Conservation (phyloP, 2,329 filamentous ascomycete species). For the Berkeleyomyces rouxiae region DNA sequence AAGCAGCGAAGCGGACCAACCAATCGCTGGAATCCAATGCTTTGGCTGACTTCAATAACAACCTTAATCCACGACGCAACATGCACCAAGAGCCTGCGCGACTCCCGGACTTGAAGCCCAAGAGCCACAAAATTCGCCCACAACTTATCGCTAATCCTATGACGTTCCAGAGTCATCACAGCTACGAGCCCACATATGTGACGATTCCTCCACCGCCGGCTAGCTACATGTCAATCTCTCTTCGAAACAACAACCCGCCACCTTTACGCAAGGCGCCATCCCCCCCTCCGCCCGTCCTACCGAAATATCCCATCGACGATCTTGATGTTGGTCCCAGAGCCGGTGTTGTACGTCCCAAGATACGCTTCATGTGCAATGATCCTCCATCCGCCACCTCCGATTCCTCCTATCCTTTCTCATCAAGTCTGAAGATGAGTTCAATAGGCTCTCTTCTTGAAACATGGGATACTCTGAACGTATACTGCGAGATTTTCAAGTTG, state of each 20-base stretch:
- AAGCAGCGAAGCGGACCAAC: conserved; percentile 46
- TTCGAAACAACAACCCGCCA: conserved; percentile 22
- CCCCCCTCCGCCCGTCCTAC: conserved; percentile 52
- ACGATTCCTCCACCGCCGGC: conserved; percentile 9
- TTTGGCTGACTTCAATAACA: conserved; percentile 15
- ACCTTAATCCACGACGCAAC: conserved; percentile 19
- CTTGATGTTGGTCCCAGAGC: conserved; percentile 59
- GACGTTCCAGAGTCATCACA: conserved; percentile 5
- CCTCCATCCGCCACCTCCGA: conserved; percentile 27
- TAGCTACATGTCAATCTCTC: conserved; percentile 12
- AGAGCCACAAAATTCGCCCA: conserved; percentile 26
- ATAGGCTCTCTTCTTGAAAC: conserved; percentile 76
- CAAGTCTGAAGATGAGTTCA: conserved; percentile 55
- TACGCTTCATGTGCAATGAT: conserved; percentile 62
- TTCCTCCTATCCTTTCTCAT: background rate
- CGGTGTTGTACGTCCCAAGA: conserved; percentile 48
- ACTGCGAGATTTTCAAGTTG: conserved; percentile 81
- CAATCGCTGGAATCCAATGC: conserved; percentile 29
- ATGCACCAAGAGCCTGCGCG: conserved; percentile 33
- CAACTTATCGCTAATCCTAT: conserved; percentile 11
- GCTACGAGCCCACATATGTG: conserved; percentile 12
- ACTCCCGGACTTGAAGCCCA: conserved; percentile 56
- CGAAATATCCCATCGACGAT: conserved; percentile 94
- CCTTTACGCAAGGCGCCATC: conserved; percentile 18
- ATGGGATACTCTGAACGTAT: conserved; percentile 97